Evolutionary conservation across 164 flowering plant genomes (phyloP).

Genomic region (Magnolia kwangsiensis): DNA sequence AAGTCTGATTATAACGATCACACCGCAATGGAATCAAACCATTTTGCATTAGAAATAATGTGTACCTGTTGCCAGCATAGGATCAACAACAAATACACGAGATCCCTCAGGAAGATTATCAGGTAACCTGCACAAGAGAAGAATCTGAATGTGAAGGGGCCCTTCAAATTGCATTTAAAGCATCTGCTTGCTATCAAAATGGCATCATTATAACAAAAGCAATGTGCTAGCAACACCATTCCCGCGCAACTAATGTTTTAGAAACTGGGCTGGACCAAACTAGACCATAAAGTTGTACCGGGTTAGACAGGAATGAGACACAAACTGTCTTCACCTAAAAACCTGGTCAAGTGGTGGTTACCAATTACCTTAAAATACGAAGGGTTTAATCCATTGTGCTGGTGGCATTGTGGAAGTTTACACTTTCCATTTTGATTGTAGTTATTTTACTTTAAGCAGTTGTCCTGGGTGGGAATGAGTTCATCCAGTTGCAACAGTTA

Average conservation of each 20-base stretch:
- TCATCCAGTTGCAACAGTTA: too few relatives aligned
- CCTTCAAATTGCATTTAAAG: neutral
- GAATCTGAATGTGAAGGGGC: neutral
- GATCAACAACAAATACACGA: constrained; percentile 82
- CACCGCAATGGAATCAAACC: neutral
- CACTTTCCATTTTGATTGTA: neutral
- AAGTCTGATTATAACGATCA: neutral
- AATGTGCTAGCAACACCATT: neutral
- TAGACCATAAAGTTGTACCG: neutral
- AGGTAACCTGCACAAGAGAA: constrained; percentile 58
- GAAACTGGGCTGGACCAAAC: too few relatives aligned
- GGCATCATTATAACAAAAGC: neutral
- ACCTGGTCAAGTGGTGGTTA: too few relatives aligned
- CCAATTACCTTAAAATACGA: too few relatives aligned
- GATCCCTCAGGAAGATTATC: constrained; percentile 74
- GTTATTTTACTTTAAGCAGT: too few relatives aligned
- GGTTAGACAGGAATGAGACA: neutral
- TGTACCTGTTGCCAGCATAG: constrained; percentile 98
- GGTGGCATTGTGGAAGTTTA: neutral
- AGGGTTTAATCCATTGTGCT: neutral
- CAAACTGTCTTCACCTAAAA: too few relatives aligned
- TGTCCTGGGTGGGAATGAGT: too few relatives aligned
- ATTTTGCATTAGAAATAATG: neutral
- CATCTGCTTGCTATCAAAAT: neutral
- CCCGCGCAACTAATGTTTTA: too few relatives aligned